A percentile compares a stretch with the other conserved stretches of the same genome.
These are phyloP conservation scores for Nymphaea colorata DNA, from an alignment of 164 flowering plant genomes.

Conservation along the genomic window DNA sequence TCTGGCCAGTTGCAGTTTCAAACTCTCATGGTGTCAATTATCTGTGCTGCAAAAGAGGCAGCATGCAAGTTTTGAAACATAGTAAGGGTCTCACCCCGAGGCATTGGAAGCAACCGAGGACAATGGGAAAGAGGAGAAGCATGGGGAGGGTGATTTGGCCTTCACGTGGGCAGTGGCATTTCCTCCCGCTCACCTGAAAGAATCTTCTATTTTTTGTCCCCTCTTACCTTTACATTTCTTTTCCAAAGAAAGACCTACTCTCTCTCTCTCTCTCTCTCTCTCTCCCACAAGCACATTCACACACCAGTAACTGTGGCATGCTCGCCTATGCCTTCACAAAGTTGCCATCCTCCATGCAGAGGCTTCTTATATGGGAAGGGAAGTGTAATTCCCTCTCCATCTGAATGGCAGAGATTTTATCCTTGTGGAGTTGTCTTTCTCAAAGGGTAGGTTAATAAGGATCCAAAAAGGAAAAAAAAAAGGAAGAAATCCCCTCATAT, in stretches of 20 bases:
- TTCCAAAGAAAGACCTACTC: not conserved
- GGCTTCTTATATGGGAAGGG: not conserved
- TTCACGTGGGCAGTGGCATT: not conserved
- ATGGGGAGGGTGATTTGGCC: not conserved
- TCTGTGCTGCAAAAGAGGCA: conserved; percentile 4
- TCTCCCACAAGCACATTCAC: no score
- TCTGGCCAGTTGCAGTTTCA: conserved; percentile 4
- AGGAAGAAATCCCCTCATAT: not conserved
- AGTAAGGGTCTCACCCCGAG: not conserved
- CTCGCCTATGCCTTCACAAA: not conserved
- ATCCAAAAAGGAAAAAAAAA: not conserved
- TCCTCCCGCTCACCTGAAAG: not conserved
- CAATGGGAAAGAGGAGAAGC: no score
- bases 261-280: conserved; percentile 1
- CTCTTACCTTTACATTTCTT: not conserved
- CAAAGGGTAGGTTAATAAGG: conserved; percentile 3
- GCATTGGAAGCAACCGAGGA: not conserved
- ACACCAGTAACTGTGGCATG: not conserved
- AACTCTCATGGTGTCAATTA: not conserved
- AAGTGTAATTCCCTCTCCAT: not conserved
- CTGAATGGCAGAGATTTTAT: not conserved
- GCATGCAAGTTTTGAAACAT: conserved; percentile 1
- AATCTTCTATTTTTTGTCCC: not conserved
- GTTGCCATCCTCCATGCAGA: not conserved
- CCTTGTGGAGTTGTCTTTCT: not conserved